These are phyloP conservation scores for Crithidia fasciculata DNA, from an alignment of 208 protist genomes.

Conservation along the genomic window DNA sequence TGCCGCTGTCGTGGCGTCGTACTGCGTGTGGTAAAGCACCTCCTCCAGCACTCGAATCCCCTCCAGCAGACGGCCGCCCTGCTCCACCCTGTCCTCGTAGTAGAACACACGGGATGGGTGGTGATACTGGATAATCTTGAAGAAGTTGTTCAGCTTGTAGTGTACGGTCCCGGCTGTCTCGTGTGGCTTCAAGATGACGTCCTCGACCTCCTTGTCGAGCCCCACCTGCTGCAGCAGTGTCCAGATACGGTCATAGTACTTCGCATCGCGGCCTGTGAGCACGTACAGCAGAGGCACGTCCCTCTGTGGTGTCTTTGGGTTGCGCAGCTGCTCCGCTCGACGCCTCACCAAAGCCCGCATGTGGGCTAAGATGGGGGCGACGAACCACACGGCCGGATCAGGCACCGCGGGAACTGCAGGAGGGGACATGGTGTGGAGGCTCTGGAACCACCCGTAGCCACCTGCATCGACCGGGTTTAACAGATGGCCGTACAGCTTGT, in stretches of 20 bases:
- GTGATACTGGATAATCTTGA: constrained; percentile 50
- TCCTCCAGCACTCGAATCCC: constrained; percentile 57
- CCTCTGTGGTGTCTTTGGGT: not conserved
- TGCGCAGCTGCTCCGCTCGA: constrained; percentile 1
- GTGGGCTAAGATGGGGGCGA: constrained; percentile 29
- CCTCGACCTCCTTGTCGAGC: constrained; percentile 43
- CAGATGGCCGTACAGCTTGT: constrained; percentile 45
- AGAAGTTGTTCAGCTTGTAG: constrained; percentile 77
- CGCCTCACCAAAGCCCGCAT: constrained; percentile 34
- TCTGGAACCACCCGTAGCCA: constrained; percentile 86
- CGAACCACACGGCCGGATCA: constrained; percentile 30
- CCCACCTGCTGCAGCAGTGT: constrained; percentile 59
- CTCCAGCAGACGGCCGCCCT: constrained; percentile 56
- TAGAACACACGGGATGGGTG: constrained; percentile 63
- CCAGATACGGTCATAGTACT: constrained; percentile 66
- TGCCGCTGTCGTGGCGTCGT: constrained; percentile 3
- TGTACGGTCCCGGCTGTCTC: constrained; percentile 72
- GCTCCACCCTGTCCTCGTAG: constrained; percentile 83
- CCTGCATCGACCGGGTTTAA: constrained; percentile 38
- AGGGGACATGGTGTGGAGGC: constrained; percentile 61
- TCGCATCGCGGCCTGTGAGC: constrained; percentile 71
- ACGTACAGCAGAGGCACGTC: constrained; percentile 54
- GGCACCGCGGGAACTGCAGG: constrained; percentile 66
- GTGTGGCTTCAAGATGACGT: constrained; percentile 72
- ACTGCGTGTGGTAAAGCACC: constrained; percentile 27